phyloP scores from a whole-genome alignment of 2,329 filamentous ascomycete species.

The Calonectria hawksworthii region DNA sequence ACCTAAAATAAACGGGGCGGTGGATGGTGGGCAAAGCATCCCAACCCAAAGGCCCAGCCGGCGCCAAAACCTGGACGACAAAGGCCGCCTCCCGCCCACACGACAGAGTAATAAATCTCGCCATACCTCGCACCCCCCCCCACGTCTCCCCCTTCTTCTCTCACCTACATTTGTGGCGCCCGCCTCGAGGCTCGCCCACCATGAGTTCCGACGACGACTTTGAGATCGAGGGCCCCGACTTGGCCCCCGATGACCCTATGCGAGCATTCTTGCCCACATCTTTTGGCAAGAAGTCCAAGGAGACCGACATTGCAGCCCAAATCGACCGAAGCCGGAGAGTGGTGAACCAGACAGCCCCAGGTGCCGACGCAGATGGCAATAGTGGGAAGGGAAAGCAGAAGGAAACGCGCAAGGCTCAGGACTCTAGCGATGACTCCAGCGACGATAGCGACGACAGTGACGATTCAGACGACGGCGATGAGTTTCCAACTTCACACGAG shows the following conservation, averaged over 20 bases:
- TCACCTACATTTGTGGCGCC: slow-evolving; percentile 29
- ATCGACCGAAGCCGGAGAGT: slow-evolving; percentile 82
- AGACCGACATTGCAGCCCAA: slow-evolving; percentile 82
- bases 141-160: slow-evolving; percentile 33
- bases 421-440: slow-evolving; percentile 61
- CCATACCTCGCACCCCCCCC: slow-evolving; percentile 33
- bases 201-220: slow-evolving; percentile 75
- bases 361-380: slow-evolving; percentile 30
- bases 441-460: slow-evolving; percentile 65
- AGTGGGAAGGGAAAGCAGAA: slow-evolving; percentile 28
- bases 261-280: slow-evolving; percentile 83
- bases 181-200: slow-evolving; percentile 26
- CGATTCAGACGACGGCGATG: slow-evolving; percentile 80
- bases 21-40: slow-evolving; percentile 42
- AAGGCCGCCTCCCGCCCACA: slow-evolving; percentile 38
- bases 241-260: slow-evolving; percentile 77
- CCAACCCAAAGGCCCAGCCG: slow-evolving; percentile 35
- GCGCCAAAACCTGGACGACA: slow-evolving; percentile 33
- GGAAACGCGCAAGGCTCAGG: slow-evolving; percentile 49
- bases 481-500: slow-evolving; percentile 94
- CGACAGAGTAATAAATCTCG: slow-evolving; percentile 35
- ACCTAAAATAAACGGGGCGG: slow-evolving; percentile 47
- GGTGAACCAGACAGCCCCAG: slow-evolving; percentile 36
- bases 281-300: slow-evolving; percentile 86
- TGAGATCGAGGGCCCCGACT: slow-evolving; percentile 66